phyloP scores from a whole-genome alignment of 1,284 basidiomycete genomes.

The Cutaneotrichosporon spelunceum region DNA sequence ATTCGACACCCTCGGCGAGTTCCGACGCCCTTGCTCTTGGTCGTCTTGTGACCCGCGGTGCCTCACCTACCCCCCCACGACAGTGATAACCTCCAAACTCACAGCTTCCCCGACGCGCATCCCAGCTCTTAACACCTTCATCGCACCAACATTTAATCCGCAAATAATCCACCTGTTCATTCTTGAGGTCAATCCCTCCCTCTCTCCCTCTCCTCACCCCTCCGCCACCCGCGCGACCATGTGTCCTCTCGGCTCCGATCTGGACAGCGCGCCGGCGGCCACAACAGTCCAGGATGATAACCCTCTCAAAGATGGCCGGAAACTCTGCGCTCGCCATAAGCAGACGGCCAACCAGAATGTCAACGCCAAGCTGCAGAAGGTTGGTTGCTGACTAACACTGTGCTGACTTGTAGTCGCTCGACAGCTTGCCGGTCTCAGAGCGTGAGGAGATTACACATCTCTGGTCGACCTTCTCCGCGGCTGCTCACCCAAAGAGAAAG shows the following conservation, averaged over 20 bases:
- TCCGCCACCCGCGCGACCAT: neutral
- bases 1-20: neutral
- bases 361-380: constrained; percentile 88
- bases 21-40: neutral
- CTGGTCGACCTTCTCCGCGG: constrained; percentile 96
- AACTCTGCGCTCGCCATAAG: constrained; percentile 64
- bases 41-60: neutral
- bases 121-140: neutral
- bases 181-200: neutral
- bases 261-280: neutral
- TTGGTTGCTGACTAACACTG: constrained; percentile 51
- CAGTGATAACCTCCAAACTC: neutral
- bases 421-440: constrained; percentile 83
- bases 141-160: neutral
- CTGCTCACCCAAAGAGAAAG: constrained; percentile 81
- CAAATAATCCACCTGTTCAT: neutral
- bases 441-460: constrained; percentile 85
- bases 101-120: neutral
- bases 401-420: constrained; percentile 68
- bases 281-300: neutral
- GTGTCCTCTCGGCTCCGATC: neutral
- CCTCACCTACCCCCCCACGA: neutral
- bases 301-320: constrained; percentile 35
- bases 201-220: neutral
- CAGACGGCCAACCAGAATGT: constrained; percentile 96